These are phyloP conservation scores for Piper longum DNA, from an alignment of 164 flowering plant genomes.

Conservation along the genomic window DNA sequence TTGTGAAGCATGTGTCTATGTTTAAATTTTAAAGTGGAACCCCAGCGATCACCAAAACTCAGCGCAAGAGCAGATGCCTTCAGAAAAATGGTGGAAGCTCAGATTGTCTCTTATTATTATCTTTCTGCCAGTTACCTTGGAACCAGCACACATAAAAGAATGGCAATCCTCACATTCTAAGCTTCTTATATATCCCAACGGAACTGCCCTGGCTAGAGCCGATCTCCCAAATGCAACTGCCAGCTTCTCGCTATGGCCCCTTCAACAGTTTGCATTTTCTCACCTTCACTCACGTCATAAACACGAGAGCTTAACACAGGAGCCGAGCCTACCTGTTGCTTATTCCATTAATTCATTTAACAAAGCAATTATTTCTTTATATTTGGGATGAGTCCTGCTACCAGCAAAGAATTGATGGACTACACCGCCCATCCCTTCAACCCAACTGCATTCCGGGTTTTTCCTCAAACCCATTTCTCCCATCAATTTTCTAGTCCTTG, in stretches of 20 bases:
- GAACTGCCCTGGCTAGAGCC: constrained; percentile 22
- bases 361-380: constrained; percentile 17
- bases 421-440: constrained; percentile 15
- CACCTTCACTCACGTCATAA: constrained; percentile 42
- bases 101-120: constrained; percentile 29
- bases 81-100: background rate
- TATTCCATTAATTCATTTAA: constrained; percentile 23
- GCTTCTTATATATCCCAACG: constrained; percentile 37
- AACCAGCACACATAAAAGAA: constrained; percentile 31
- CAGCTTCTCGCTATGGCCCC: constrained; percentile 50
- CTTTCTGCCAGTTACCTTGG: constrained; percentile 29
- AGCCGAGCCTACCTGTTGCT: constrained; percentile 27
- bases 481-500: constrained; percentile 10
- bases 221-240: constrained; percentile 42
- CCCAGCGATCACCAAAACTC: background rate
- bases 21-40: background rate
- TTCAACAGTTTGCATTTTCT: constrained; percentile 35
- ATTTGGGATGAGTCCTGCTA: constrained; percentile 11
- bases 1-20: too few species aligned
- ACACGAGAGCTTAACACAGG: constrained; percentile 23
- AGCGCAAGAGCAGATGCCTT: background rate
- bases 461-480: constrained; percentile 11
- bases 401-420: constrained; percentile 15
- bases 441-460: constrained; percentile 20
- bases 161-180: constrained; percentile 40